Evolutionary conservation across 2,329 filamentous ascomycete species (phyloP).

Genomic region (Alternaria tenuissima): DNA sequence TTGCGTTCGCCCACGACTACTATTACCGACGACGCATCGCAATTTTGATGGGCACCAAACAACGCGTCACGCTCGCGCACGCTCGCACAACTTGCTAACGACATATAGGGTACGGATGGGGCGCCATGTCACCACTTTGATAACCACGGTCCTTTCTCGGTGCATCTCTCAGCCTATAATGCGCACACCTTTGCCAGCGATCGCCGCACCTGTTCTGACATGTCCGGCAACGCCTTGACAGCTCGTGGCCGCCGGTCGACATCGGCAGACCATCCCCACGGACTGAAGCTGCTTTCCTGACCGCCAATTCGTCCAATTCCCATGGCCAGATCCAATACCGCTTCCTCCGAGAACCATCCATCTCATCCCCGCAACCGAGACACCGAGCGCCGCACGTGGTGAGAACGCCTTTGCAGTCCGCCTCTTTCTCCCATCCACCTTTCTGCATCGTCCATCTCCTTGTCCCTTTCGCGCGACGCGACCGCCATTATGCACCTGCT

Average conservation of each 20-base stretch:
- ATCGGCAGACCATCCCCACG: slow-evolving; percentile 24
- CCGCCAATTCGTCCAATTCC: slow-evolving; percentile 6
- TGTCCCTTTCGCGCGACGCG: neutral
- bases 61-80: slow-evolving; percentile 11
- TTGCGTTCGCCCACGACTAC: neutral
- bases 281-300: neutral
- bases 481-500: neutral
- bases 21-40: slow-evolving; percentile 2
- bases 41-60: neutral
- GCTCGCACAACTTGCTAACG: slow-evolving; percentile 18
- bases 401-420: neutral
- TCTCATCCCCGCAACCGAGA: neutral
- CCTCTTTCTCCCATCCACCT: neutral
- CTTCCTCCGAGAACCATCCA: neutral
- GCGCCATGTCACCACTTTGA: slow-evolving; percentile 1
- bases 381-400: slow-evolving; percentile 5
- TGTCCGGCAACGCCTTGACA: slow-evolving; percentile 4
- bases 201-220: slow-evolving; percentile 8
- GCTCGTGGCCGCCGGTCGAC: slow-evolving; percentile 12
- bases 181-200: slow-evolving; percentile 1
- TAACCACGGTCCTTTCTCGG: slow-evolving; percentile 18
- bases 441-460: neutral
- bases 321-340: neutral
- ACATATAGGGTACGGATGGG: neutral
- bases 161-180: slow-evolving; percentile 3